phyloP scores from a whole-genome alignment of 2,329 filamentous ascomycete species.

The Ophiostoma novo-ulmi region DNA sequence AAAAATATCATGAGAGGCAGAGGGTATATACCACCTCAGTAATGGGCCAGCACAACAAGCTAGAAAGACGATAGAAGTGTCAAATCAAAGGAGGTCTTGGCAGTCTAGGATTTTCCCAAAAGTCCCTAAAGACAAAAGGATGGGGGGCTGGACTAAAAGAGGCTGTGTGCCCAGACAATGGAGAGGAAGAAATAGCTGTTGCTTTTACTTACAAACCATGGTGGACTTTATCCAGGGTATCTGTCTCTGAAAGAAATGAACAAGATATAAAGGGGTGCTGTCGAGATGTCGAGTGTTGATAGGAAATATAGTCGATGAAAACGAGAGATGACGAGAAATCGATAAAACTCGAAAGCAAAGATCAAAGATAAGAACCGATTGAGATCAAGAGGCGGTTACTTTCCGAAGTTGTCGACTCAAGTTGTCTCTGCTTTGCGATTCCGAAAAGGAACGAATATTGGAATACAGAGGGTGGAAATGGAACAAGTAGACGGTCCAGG shows the following conservation, averaged over 20 bases:
- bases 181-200: background rate
- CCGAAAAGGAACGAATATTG: background rate
- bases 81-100: background rate
- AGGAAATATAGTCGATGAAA: background rate
- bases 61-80: background rate
- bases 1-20: background rate
- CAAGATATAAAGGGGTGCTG: background rate
- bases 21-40: background rate
- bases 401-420: background rate
- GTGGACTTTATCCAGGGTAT: background rate
- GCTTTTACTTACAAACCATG: background rate
- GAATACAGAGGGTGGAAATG: background rate
- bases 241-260: background rate
- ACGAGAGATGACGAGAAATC: background rate
- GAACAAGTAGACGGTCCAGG: background rate
- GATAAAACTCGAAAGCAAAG: background rate
- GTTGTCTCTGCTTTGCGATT: background rate
- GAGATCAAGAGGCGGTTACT: background rate
- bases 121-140: too few species aligned
- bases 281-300: background rate
- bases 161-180: constrained; percentile 4
- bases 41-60: background rate
- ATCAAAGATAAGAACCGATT: background rate
- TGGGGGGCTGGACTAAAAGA: background rate
- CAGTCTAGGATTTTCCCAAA: too few species aligned